Percentiles rank a stretch among this genome's conserved stretches.
These are phyloP conservation scores for Monilinia laxa DNA, from an alignment of 2,329 filamentous ascomycete genomes.

Conservation along the genomic window DNA sequence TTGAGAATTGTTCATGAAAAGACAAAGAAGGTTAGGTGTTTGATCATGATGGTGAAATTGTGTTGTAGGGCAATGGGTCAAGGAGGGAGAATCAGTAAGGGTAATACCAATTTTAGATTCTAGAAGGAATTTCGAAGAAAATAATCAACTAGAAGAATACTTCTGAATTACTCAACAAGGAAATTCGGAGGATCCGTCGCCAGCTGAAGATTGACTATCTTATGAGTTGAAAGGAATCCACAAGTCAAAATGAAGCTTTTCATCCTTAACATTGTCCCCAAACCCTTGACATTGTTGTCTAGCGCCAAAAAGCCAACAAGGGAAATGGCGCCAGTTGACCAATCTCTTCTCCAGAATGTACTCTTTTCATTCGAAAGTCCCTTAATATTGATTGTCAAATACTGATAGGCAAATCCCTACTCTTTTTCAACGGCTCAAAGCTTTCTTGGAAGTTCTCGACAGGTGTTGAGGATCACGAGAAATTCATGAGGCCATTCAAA, in stretches of 20 bases:
- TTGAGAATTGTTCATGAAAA: background rate
- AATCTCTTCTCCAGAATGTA: background rate
- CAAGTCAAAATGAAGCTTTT: background rate
- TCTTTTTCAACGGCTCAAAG: background rate
- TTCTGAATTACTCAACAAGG: background rate
- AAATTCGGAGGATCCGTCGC: background rate
- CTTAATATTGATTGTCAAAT: background rate
- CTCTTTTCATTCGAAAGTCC: background rate
- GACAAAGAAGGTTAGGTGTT: background rate
- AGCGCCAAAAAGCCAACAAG: background rate
- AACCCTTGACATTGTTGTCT: background rate
- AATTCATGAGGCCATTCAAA: background rate
- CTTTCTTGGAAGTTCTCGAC: background rate
- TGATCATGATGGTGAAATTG: background rate
- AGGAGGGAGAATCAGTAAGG: background rate
- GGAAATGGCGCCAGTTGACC: background rate
- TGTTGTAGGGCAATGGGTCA: background rate
- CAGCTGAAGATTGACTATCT: background rate
- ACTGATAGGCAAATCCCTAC: background rate
- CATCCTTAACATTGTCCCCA: background rate
- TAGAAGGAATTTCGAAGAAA: slow-evolving; percentile 1
- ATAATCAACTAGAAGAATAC: background rate
- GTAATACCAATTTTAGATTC: background rate
- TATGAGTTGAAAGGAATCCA: background rate
- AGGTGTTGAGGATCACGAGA: background rate